A percentile compares a stretch with the other conserved stretches of the same genome.
phyloP scores from a whole-genome alignment of 805 yeast genomes.

The Yamadazyma tumulicola region DNA sequence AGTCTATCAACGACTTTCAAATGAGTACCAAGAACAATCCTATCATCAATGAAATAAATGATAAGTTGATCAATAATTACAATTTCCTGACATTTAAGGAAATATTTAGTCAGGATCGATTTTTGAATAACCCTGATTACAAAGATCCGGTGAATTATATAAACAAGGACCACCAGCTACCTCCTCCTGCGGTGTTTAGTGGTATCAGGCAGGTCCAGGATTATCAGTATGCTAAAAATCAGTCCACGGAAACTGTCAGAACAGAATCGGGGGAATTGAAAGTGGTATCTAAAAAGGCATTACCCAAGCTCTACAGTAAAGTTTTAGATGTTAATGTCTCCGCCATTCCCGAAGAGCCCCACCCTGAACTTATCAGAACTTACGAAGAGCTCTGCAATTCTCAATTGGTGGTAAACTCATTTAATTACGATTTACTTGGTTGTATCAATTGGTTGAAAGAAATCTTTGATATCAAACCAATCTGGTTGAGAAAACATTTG shows the following conservation, averaged over 20 bases:
- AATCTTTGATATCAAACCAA: constrained; percentile 68
- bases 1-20: constrained; percentile 89
- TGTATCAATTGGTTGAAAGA: constrained; percentile 42
- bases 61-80: constrained; percentile 19
- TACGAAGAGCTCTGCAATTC: constrained; percentile 25
- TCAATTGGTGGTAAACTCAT: constrained; percentile 33
- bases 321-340: constrained; percentile 47
- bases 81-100: constrained; percentile 22
- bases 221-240: constrained; percentile 75
- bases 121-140: constrained; percentile 26
- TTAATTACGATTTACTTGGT: constrained; percentile 32
- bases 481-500: constrained; percentile 81
- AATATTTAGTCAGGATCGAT: constrained; percentile 22
- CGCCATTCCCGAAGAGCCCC: constrained; percentile 47
- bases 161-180: constrained; percentile 52
- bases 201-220: constrained; percentile 71
- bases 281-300: constrained; percentile 43
- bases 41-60: constrained; percentile 24
- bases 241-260: constrained; percentile 46
- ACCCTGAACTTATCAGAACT: constrained; percentile 41
- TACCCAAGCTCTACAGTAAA: constrained; percentile 50
- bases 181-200: constrained; percentile 86
- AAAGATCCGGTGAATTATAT: constrained; percentile 19
- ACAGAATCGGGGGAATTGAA: constrained; percentile 58
- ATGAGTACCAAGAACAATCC: constrained; percentile 54